phyloP scores from a whole-genome alignment of 2,329 filamentous ascomycete genomes.

The Penicillium palitans region DNA sequence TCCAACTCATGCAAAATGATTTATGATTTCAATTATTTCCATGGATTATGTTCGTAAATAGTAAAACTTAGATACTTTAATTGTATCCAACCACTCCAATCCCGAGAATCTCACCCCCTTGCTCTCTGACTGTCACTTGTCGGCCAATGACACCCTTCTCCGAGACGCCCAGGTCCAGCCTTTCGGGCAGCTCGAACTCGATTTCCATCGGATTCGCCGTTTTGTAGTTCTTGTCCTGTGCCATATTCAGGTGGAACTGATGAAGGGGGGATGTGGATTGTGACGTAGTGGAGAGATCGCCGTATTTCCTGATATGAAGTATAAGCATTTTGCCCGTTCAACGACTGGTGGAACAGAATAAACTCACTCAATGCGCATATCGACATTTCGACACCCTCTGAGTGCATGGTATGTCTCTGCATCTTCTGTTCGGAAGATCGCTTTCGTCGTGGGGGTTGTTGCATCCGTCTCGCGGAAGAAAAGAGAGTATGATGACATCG shows the following conservation, averaged over 20 bases:
- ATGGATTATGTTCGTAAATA: background rate
- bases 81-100: conserved; percentile 39
- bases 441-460: conserved; percentile 19
- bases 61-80: conserved; percentile 7
- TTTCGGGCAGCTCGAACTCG: conserved; percentile 32
- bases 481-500: conserved; percentile 32
- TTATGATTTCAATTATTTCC: conserved; percentile 1
- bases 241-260: conserved; percentile 28
- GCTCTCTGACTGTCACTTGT: conserved; percentile 32
- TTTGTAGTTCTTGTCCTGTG: background rate
- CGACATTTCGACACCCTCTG: conserved; percentile 20
- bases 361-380: conserved; percentile 39
- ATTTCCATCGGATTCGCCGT: conserved; percentile 14
- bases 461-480: conserved; percentile 29
- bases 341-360: background rate
- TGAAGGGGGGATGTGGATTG: conserved; percentile 25
- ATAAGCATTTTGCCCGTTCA: background rate
- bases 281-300: conserved; percentile 28
- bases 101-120: conserved; percentile 25
- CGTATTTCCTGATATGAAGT: conserved; percentile 23
- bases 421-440: conserved; percentile 32
- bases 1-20: background rate
- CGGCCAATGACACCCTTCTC: conserved; percentile 38
- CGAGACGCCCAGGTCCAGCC: conserved; percentile 37
- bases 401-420: conserved; percentile 23